Base-by-base conservation (phyloP, 768 basidiomycete species). In the Xanthoconium purpureum region DNA sequence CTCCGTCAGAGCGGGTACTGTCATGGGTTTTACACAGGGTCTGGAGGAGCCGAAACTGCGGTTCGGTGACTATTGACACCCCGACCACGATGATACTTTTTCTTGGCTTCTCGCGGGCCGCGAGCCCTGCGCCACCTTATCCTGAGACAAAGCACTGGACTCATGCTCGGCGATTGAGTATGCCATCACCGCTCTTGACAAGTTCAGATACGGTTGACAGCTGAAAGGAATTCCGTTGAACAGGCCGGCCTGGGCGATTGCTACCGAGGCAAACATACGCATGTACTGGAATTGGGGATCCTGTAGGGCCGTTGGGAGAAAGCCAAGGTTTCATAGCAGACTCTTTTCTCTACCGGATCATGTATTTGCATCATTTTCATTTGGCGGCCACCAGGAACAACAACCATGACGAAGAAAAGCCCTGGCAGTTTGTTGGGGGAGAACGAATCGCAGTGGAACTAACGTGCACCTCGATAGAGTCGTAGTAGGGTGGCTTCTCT, bases 401-500 rank as follows among this genome's bases (percentile, higher is more conserved):
- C 24, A 44, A 24, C 18, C 13, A 13, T 14, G 15, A 38, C 6
- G 14, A 15, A 38, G 14, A 38, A 38, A 13, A 11, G 10, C 14
- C 17, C 15, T 29, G 17, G 36, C 47, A 13, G 8, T 2, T 18
- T 20, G 12, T 9, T 3, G 20, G 18, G 9, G 42, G 24, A 28
- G 44, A 35, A 47, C 33, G 11, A 29, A 29, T 14, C 15, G 45
- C 18, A 6, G 30, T 5, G 30, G 43, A 13, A 14, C 15, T 29
- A 28, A 11, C 38, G 15, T 39, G 38, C 38, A 12, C 33, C 12
- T 35, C 33, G 33, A 35, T 8, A 12, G 12, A 9, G 33, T 35
- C 33, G 33, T 35, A 24, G 24, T 24, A 17, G 38, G 15, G 7
- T 5, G 48, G 30, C 63, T 63, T 63, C 64, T 51, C 56, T 64